Conservation (phyloP, 2,329 filamentous ascomycete species). For the Alternaria burnsii region DNA sequence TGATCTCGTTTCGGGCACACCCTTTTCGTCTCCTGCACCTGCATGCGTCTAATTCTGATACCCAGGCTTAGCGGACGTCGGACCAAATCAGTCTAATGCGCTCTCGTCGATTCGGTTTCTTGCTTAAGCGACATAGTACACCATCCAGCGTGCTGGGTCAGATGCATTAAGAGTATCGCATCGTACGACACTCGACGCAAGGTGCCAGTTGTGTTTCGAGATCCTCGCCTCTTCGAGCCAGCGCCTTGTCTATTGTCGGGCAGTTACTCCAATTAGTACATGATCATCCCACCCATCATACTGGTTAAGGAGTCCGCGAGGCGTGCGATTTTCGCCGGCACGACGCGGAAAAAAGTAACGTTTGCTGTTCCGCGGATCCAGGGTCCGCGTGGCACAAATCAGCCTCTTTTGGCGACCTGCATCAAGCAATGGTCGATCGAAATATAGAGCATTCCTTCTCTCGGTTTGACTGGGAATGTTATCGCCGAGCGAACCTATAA, state of each 20-base stretch:
- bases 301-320: conserved; percentile 4
- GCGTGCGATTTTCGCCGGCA: conserved; percentile 10
- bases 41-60: conserved; percentile 20
- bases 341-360: conserved; percentile 18
- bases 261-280: conserved; percentile 11
- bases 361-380: conserved; percentile 6
- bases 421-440: conserved; percentile 17
- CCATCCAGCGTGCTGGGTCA: conserved; percentile 12
- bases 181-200: conserved; percentile 26
- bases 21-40: conserved; percentile 18
- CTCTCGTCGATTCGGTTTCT: conserved; percentile 14
- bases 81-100: conserved; percentile 21
- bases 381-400: conserved; percentile 15
- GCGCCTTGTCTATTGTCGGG: conserved; percentile 5
- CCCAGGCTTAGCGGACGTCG: conserved; percentile 14
- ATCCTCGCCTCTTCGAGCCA: conserved; percentile 11
- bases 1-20: conserved; percentile 21
- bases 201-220: conserved; percentile 19
- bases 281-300: conserved; percentile 16
- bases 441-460: conserved; percentile 11
- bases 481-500: conserved; percentile 2
- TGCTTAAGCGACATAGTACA: conserved; percentile 28
- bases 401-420: conserved; percentile 13
- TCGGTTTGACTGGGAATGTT: conserved; percentile 2
- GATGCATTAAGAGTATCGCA: conserved; percentile 22